Conservation (phyloP, 73 alveolate species). For the Paramecium biaurelia region DNA sequence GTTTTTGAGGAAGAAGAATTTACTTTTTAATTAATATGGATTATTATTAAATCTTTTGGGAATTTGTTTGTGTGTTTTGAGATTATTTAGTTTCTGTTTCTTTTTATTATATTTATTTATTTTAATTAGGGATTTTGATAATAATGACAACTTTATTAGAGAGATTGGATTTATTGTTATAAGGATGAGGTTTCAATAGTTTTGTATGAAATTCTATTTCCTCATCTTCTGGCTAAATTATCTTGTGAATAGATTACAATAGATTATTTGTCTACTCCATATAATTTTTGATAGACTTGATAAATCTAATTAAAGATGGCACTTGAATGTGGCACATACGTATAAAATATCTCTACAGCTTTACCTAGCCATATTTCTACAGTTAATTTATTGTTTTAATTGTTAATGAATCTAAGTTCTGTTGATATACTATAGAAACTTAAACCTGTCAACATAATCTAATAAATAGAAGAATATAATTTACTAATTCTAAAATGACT, state of each 20-base stretch:
- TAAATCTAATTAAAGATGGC: constrained; percentile 9
- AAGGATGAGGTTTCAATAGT: constrained; percentile 15
- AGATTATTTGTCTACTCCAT: constrained; percentile 43
- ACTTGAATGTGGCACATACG: constrained; percentile 29
- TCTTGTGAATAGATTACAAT: not conserved
- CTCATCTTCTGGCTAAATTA: constrained; percentile 43
- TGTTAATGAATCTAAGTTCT: not conserved
- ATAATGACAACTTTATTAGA: constrained; percentile 34
- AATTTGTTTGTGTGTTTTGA: not conserved
- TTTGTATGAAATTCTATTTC: not conserved
- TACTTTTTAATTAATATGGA: not conserved
- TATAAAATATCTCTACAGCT: constrained; percentile 9
- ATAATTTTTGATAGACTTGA: not conserved
- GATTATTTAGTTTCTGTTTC: not conserved
- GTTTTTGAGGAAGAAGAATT: not conserved
- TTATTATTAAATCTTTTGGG: not conserved
- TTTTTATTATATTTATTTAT: not conserved
- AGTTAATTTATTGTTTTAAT: not conserved
- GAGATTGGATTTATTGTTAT: not conserved
- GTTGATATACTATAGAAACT: constrained; percentile 42
- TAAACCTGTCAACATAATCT: constrained; percentile 40
- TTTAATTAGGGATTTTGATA: not conserved
- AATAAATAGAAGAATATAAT: not conserved
- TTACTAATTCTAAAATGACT: constrained; percentile 46
- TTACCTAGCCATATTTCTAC: constrained; percentile 24